Evolutionary conservation across 2,329 filamentous ascomycete species (phyloP), one percentile per base, ranked within the genome.

Genomic region (Botrytis pseudocinerea): DNA sequence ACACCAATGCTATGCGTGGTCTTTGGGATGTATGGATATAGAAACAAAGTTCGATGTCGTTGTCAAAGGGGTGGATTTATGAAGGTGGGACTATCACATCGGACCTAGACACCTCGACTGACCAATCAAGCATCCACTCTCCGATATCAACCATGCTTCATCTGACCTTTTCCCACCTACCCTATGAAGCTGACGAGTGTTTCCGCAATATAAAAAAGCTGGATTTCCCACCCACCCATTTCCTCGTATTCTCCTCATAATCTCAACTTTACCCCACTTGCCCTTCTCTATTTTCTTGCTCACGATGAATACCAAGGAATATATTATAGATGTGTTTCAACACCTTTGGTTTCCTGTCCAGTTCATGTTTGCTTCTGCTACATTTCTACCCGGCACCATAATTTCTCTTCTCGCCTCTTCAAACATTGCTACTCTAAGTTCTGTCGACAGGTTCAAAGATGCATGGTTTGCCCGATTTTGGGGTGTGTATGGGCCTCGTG

Each of bases 401-500:
- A 48, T 82, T 51, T 75, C 79, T 20, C 82, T 90, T 48, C 22
- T 87, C 63, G 76, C 77, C 44, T 75, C 78, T 14, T 75, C 78
- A 63, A 77, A 84, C 64, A 80, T 81, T 72, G 48, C 74, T 71
- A 80, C 82, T 8, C 81, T 88, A 28, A 68, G 86, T 62, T 85
- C 83, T 28, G 83, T 81, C 1, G 78, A 81, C 2, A 63, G 38
- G 20, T 76, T 72, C 77, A 82, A 83, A 76, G 78, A 82, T 62
- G 80, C 78, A 75, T 91, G 89, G 87, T 92, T 92, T 81, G 85
- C 85, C 70, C 81, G 82, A 59, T 91, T 92, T 82, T 92, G 90
- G 90, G 81, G 81, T 48, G 83, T 79, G 71, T 84, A 85, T 62
- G 89, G 89, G 0, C 88, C 89, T 0, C 74, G 80, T 6, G 83